phyloP scores from a whole-genome alignment of 805 yeast genomes.

The Lipomyces oligophaga region DNA sequence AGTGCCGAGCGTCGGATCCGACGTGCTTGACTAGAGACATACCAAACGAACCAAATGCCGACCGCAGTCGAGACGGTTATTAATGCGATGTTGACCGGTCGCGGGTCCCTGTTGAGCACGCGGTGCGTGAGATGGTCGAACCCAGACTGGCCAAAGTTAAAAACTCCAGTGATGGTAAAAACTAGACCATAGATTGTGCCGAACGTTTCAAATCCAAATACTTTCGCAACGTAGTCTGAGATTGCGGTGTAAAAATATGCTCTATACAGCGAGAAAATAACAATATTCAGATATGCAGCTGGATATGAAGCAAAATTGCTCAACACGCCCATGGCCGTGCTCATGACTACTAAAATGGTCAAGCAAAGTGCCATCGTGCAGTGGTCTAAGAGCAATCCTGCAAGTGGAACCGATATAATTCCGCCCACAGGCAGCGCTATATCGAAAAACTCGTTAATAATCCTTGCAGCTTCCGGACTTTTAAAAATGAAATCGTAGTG shows the following conservation, averaged over 20 bases:
- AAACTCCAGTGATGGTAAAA: constrained; percentile 76
- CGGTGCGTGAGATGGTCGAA: constrained; percentile 71
- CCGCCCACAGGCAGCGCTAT: constrained; percentile 88
- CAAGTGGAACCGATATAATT: constrained; percentile 76
- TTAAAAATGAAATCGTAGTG: constrained; percentile 74
- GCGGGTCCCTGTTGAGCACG: constrained; percentile 67
- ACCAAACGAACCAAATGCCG: constrained; percentile 44
- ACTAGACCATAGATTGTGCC: constrained; percentile 88
- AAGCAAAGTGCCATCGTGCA: constrained; percentile 55
- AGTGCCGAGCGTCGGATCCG: constrained; percentile 49
- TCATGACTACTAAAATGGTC: constrained; percentile 48
- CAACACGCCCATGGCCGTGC: constrained; percentile 62
- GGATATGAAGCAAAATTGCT: constrained; percentile 54
- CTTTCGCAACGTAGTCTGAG: constrained; percentile 86
- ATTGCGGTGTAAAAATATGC: constrained; percentile 92
- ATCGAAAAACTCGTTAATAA: constrained; percentile 73
- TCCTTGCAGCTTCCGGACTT: constrained; percentile 48
- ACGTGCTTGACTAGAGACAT: constrained; percentile 40
- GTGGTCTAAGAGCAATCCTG: constrained; percentile 76
- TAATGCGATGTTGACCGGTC: constrained; percentile 64
- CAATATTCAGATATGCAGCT: constrained; percentile 65
- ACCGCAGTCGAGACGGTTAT: constrained; percentile 52
- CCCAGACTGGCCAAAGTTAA: constrained; percentile 66
- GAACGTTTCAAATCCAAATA: constrained; percentile 87
- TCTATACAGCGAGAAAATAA: constrained; percentile 72